Conservation (phyloP, 2,329 filamentous ascomycete genomes). For the Talaromyces marneffei region DNA sequence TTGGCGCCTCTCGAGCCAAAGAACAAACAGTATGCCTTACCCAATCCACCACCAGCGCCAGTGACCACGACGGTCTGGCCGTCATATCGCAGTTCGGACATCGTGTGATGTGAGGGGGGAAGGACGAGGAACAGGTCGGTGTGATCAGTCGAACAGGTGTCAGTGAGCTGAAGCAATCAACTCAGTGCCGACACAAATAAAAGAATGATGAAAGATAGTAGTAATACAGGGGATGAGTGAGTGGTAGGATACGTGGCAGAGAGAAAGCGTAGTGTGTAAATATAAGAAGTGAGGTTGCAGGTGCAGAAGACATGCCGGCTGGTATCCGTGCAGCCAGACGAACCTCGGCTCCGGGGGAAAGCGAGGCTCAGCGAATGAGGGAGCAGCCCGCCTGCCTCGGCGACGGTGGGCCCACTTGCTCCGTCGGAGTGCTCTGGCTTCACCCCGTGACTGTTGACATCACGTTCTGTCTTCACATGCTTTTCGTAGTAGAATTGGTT, state of each 20-base stretch:
- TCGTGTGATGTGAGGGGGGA: conserved; percentile 24
- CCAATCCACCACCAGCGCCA: conserved; percentile 75
- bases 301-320: neutral
- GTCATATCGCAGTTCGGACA: conserved; percentile 76
- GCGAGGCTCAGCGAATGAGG: conserved; percentile 1
- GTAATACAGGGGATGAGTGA: neutral
- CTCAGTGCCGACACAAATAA: neutral
- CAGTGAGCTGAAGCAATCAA: neutral
- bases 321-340: neutral
- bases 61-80: conserved; percentile 86
- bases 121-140: neutral
- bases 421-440: neutral
- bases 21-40: conserved; percentile 78
- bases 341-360: conserved; percentile 6
- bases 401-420: neutral
- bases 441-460: conserved; percentile 3
- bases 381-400: conserved; percentile 8
- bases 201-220: neutral
- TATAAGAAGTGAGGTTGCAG: neutral
- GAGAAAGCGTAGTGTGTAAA: neutral
- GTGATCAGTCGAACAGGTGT: neutral
- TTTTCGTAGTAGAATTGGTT: neutral
- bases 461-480: neutral
- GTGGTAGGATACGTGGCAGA: neutral
- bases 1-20: conserved; percentile 88